These are phyloP conservation scores for Colletotrichum liriopes DNA, from an alignment of 2,329 filamentous ascomycete species.

Conservation along the genomic window DNA sequence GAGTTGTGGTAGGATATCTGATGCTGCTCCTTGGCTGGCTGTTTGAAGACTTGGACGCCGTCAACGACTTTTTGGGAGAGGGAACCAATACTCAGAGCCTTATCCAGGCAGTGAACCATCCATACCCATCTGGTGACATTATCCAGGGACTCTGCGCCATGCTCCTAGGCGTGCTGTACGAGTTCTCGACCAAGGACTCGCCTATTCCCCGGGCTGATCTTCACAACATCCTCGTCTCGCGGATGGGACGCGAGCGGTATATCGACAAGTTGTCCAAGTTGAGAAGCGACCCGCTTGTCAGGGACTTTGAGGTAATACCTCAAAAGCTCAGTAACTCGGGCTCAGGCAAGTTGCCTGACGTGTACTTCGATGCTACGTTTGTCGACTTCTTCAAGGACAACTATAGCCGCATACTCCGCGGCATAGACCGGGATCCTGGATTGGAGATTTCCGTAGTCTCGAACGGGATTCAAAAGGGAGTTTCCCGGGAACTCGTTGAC, in stretches of 20 bases:
- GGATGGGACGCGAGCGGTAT: slow-evolving; percentile 89
- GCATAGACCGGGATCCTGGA: slow-evolving; percentile 92
- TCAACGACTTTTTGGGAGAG: slow-evolving; percentile 94
- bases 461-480: slow-evolving; percentile 87
- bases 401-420: slow-evolving; percentile 86
- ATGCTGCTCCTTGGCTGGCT: slow-evolving; percentile 93
- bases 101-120: slow-evolving; percentile 79
- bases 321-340: slow-evolving; percentile 72
- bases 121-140: slow-evolving; percentile 72
- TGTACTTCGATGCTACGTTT: slow-evolving; percentile 89
- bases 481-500: slow-evolving; percentile 95
- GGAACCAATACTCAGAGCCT: slow-evolving; percentile 93
- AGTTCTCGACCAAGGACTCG: slow-evolving; percentile 98
- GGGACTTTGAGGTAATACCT: slow-evolving; percentile 90
- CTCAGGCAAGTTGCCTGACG: slow-evolving; percentile 75
- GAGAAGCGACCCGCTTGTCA: slow-evolving; percentile 82
- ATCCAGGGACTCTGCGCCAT: slow-evolving; percentile 88
- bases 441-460: slow-evolving; percentile 86
- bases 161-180: slow-evolving; percentile 90
- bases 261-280: slow-evolving; percentile 85
- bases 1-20: slow-evolving; percentile 86
- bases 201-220: slow-evolving; percentile 87
- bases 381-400: slow-evolving; percentile 97
- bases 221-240: slow-evolving; percentile 82
- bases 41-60: slow-evolving; percentile 91